Base-by-base conservation (phyloP, 805 yeast species). In the Pichia rugopelliculosa region DNA sequence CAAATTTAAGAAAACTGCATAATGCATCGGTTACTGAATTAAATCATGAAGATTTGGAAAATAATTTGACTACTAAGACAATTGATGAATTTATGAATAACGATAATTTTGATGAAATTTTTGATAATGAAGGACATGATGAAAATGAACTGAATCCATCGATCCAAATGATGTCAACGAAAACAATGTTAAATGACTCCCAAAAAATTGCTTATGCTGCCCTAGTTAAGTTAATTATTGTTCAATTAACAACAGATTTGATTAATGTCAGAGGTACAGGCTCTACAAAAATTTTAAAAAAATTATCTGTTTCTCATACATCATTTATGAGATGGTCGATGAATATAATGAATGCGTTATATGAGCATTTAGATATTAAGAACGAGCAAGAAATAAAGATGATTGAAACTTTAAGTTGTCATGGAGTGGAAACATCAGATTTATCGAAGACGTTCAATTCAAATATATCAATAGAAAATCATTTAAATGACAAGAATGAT, bases 151-250 rank as follows among this genome's bases (percentile, higher is more conserved):
- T 66, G 43, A 71, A 72, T 52, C 77, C 87, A 0, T 65, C 67
- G n/a, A 79, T 77, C 41, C 95, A 90, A 48, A 69, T 93, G 53
- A 78, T 79, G 46, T 76, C 91, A 1, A 93, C 97, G 6, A 87
- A 82, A 61, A 77, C 80, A 22, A 77, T 93, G 78, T 72, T 93
- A 15, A 73, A 80, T 8, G 98, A 88, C 17, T 72, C 84, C 15
- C 96, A 93, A 62, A 83, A 87, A 58, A 83, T 90, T 52, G 98
- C 98, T 2, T 93, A 93, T 60, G 85, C 86, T 7, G 98, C 96
- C 0, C 72, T 91, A 10, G 80, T 84, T 9, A 84, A 86, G 55
- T 74, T 93, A 33, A 73, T 84, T 6, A 75, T 82, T 45, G 86
- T 84, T 22, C 86, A 85, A 20, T 79, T 89, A 84, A 95, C 95